Percentiles rank a stretch among this genome's conserved stretches.
Conservation (phyloP, 169 alveolate species). For the Cryptosporidium xiaoi region DNA sequence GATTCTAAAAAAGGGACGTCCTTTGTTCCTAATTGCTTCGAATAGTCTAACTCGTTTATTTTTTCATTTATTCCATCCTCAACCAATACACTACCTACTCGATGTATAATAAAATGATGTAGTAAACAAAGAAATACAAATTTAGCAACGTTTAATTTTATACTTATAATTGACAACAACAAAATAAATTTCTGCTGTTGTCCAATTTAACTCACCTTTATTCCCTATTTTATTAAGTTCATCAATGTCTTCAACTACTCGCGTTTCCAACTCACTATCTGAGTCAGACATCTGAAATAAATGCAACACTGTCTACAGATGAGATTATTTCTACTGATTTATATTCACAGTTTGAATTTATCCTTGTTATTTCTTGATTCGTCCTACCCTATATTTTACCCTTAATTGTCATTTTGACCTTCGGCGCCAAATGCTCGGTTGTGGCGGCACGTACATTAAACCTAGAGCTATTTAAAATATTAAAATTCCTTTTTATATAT, state of each 20-base stretch:
- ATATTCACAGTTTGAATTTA: too few relatives aligned
- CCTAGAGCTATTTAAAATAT: too few relatives aligned
- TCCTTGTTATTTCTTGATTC: too few relatives aligned
- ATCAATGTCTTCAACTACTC: conserved; percentile 15
- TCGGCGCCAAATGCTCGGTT: too few relatives aligned
- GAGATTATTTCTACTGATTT: too few relatives aligned
- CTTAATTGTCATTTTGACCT: too few relatives aligned
- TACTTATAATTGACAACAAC: neutral
- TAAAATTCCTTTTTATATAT: too few relatives aligned
- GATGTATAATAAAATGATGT: neutral
- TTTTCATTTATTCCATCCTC: conserved; percentile 25
- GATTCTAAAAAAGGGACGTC: conserved; percentile 57
- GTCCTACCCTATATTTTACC: too few relatives aligned
- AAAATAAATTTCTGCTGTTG: too few relatives aligned
- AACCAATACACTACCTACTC: neutral
- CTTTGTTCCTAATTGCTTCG: conserved; percentile 7
- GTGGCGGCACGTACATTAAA: too few relatives aligned
- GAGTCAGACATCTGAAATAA: conserved; percentile 13
- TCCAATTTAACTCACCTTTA: conserved; percentile 20
- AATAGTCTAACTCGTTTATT: conserved; percentile 12
- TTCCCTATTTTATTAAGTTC: neutral
- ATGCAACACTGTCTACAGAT: too few relatives aligned
- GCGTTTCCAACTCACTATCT: conserved; percentile 72
- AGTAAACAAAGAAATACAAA: neutral
- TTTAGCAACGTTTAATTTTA: neutral